Percentiles rank a stretch among this genome's conserved stretches.
Evolutionary conservation across 345 rosid species (phyloP).

Genomic region (Camelina hispida): DNA sequence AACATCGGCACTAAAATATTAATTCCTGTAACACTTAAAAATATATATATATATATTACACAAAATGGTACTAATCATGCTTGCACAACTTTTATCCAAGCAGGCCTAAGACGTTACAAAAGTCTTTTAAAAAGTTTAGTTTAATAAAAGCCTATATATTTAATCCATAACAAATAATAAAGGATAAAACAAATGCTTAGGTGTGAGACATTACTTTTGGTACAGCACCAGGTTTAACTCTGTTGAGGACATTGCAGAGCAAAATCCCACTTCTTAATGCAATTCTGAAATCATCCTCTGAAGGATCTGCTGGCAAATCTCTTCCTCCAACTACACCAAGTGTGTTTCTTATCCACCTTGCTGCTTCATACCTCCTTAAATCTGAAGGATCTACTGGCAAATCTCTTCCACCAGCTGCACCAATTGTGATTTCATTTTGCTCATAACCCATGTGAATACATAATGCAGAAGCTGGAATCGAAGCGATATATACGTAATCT

Average conservation of each 20-base stretch:
- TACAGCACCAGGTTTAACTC: constrained; percentile 84
- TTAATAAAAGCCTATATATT: not conserved
- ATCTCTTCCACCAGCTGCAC: constrained; percentile 82
- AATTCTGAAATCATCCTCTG: constrained; percentile 92
- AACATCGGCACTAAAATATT: constrained; percentile 15
- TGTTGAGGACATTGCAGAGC: constrained; percentile 87
- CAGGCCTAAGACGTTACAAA: constrained; percentile 37
- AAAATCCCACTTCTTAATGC: constrained; percentile 89
- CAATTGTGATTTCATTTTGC: constrained; percentile 41
- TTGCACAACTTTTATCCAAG: constrained; percentile 41
- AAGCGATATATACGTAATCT: not conserved
- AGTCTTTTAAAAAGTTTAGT: not conserved
- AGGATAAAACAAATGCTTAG: not conserved
- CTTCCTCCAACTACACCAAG: constrained; percentile 86
- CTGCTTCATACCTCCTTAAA: constrained; percentile 81
- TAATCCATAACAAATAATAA: not conserved
- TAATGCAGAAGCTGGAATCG: not conserved
- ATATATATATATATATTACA: not conserved
- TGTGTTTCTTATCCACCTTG: constrained; percentile 81
- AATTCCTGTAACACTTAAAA: constrained; percentile 7
- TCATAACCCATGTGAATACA: not conserved
- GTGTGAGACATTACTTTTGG: constrained; percentile 57
- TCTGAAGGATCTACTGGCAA: constrained; percentile 67
- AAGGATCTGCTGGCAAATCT: constrained; percentile 95
- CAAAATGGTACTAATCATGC: constrained; percentile 44